Evolutionary conservation across 1,284 basidiomycete species (phyloP).

Genomic region (Naganishia sp.): DNA sequence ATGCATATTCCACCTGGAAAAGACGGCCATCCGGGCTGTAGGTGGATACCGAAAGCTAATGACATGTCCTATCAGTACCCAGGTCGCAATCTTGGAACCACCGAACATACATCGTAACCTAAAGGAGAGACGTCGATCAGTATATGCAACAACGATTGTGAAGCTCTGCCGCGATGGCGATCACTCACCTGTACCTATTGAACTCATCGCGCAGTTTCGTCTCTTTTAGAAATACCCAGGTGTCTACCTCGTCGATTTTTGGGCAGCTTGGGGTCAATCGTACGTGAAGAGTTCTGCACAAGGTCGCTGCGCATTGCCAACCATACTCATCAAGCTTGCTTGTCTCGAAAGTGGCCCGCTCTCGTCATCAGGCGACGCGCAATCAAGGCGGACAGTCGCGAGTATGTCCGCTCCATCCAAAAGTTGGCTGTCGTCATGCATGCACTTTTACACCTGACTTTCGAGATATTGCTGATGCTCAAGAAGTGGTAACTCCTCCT

Average conservation of each 20-base stretch:
- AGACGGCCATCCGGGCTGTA: conserved; percentile 98
- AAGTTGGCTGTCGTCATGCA: neutral
- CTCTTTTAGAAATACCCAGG: too few species aligned
- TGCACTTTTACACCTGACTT: neutral
- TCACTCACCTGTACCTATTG: conserved; percentile 30
- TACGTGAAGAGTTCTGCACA: neutral
- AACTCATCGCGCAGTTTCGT: conserved; percentile 22
- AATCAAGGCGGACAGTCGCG: conserved; percentile 7
- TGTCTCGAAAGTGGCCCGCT: neutral
- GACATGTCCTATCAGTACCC: neutral
- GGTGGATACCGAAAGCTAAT: conserved; percentile 96
- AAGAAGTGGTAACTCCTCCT: neutral
- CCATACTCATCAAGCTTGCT: neutral
- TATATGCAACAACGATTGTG: neutral
- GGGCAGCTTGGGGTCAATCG: neutral
- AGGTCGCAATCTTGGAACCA: too few species aligned
- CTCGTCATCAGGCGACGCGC: conserved; percentile 26
- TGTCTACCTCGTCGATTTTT: too few species aligned
- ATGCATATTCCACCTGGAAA: conserved; percentile 99
- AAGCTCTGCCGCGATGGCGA: neutral
- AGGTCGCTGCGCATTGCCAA: neutral
- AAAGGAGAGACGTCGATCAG: neutral
- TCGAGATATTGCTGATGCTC: neutral
- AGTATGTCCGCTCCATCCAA: neutral
- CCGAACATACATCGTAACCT: conserved; percentile 20